phyloP scores from a whole-genome alignment of 2,329 filamentous ascomycete genomes.

The Scytalidium lignicola region DNA sequence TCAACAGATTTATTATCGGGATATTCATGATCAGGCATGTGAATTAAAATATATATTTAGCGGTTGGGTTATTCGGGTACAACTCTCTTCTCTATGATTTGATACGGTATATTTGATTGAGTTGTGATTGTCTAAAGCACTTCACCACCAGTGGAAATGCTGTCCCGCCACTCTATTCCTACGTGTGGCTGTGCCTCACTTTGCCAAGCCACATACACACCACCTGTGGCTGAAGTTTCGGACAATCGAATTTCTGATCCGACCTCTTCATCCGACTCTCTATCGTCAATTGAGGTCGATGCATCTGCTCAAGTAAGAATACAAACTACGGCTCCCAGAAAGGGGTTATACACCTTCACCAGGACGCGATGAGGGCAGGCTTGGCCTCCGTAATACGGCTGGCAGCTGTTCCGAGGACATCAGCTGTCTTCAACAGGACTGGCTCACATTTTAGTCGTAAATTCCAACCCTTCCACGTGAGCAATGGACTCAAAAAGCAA shows the following conservation, averaged over 20 bases:
- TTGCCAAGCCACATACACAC: background rate
- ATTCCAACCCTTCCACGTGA: background rate
- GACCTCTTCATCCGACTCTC: background rate
- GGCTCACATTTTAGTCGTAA: background rate
- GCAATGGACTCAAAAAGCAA: background rate
- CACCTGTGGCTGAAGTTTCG: background rate
- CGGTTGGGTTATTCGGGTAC: no score
- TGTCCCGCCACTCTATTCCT: no score
- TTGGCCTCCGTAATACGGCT: background rate
- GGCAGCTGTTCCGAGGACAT: background rate
- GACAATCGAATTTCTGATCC: background rate
- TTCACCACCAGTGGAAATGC: no score
- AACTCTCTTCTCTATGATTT: no score
- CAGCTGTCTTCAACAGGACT: background rate
- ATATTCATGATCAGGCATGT: no score
- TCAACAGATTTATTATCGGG: no score
- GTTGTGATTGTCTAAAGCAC: no score
- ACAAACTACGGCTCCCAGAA: background rate
- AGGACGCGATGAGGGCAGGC: background rate
- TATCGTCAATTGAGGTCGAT: background rate
- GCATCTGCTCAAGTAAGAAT: background rate
- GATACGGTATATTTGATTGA: no score
- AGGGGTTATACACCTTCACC: background rate
- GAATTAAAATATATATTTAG: no score
- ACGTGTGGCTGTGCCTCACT: background rate